phyloP scores from a whole-genome alignment of 2,329 filamentous ascomycete species.

The Aschersonia sp. region DNA sequence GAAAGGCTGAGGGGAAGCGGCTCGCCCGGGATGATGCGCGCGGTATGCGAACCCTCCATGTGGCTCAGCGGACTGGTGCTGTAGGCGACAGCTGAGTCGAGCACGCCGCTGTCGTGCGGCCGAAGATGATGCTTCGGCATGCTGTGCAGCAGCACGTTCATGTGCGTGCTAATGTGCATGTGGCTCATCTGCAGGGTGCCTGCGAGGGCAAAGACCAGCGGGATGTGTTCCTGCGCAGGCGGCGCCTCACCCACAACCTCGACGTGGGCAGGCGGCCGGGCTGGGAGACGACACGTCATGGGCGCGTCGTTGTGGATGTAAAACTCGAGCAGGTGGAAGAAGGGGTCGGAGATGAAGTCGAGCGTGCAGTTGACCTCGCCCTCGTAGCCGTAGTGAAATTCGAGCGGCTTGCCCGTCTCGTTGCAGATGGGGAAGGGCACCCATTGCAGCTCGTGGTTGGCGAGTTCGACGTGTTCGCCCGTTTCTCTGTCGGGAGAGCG shows the following conservation, averaged over 20 bases:
- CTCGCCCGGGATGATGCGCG: constrained; percentile 76
- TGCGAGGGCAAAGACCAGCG: constrained; percentile 75
- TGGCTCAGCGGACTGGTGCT: constrained; percentile 59
- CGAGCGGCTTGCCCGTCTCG: constrained; percentile 70
- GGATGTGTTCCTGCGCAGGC: constrained; percentile 51
- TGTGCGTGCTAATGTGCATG: constrained; percentile 75
- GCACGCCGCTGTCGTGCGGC: constrained; percentile 57
- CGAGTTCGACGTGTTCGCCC: constrained; percentile 77
- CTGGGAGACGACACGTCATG: constrained; percentile 76
- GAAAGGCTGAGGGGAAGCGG: constrained; percentile 64
- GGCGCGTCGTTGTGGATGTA: constrained; percentile 96
- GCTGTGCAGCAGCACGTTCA: constrained; percentile 78
- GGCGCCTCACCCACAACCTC: constrained; percentile 38
- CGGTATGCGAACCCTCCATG: constrained; percentile 34
- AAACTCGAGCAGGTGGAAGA: constrained; percentile 88
- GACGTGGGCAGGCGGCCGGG: constrained; percentile 48
- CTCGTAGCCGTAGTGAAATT: constrained; percentile 76
- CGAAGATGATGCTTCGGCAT: constrained; percentile 46
- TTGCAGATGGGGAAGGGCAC: constrained; percentile 83
- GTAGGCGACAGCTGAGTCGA: constrained; percentile 82
- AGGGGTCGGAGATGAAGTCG: constrained; percentile 58
- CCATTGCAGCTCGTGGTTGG: constrained; percentile 74
- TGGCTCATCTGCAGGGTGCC: constrained; percentile 82
- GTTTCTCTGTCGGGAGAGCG: constrained; percentile 47
- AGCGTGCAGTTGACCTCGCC: constrained; percentile 75